phyloP scores from a whole-genome alignment of 306 rosid genomes.

The Biancaea sappan region DNA sequence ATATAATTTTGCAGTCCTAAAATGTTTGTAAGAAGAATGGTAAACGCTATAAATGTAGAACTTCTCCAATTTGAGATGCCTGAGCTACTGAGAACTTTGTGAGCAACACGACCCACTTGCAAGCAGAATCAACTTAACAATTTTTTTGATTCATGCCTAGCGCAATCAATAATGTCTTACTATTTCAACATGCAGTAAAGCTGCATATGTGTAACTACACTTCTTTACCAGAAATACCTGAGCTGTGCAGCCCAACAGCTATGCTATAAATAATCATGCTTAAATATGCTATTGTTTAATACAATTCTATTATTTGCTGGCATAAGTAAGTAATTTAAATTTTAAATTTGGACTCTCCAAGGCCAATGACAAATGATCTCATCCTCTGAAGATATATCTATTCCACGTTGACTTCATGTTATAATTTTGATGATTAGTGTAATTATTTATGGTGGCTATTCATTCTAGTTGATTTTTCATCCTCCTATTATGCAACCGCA shows the following conservation, averaged over 20 bases:
- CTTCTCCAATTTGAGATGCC: slow-evolving; percentile 14
- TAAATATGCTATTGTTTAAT: background rate
- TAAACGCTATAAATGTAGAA: slow-evolving; percentile 1
- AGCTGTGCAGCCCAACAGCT: background rate
- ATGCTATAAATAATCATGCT: background rate
- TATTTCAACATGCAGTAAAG: background rate
- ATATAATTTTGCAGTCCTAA: slow-evolving; percentile 11
- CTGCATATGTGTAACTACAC: background rate
- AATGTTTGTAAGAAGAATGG: background rate
- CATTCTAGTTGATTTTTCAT: background rate
- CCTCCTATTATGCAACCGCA: background rate
- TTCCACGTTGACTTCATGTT: background rate
- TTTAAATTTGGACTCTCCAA: no score
- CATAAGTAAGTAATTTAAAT: no score
- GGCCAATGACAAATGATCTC: no score
- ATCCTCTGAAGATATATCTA: no score
- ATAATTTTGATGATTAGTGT: background rate
- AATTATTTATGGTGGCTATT: background rate
- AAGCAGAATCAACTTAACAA: background rate
- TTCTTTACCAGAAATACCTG: background rate
- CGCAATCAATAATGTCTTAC: background rate
- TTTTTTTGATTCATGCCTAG: background rate
- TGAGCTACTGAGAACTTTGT: background rate
- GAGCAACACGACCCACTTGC: background rate
- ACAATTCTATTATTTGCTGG: background rate